Evolutionary conservation across 2,329 filamentous ascomycete species (phyloP).

Genomic region (Penicillium verrucosum): DNA sequence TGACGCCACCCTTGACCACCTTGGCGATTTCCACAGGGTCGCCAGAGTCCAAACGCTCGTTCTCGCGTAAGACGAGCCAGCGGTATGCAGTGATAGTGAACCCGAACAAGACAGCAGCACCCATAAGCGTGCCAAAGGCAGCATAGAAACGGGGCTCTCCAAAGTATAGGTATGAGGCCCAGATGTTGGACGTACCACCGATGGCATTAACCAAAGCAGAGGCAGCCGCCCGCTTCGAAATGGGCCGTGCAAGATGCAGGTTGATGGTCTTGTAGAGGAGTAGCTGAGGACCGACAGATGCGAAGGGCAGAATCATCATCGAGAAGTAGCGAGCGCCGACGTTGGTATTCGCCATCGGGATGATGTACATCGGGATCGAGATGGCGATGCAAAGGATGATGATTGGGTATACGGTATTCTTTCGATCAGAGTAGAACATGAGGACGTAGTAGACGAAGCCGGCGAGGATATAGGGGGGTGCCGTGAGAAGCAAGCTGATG

Average conservation of each 20-base stretch:
- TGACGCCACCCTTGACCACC: slow-evolving; percentile 43
- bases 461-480: slow-evolving; percentile 47
- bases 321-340: slow-evolving; percentile 43
- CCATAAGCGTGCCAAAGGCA: slow-evolving; percentile 41
- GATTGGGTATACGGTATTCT: slow-evolving; percentile 35
- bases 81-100: slow-evolving; percentile 39
- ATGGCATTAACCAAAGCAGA: slow-evolving; percentile 42
- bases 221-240: slow-evolving; percentile 44
- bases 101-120: slow-evolving; percentile 26
- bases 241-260: slow-evolving; percentile 41
- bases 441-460: slow-evolving; percentile 37
- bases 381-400: slow-evolving; percentile 38
- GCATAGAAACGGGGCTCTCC: slow-evolving; percentile 37
- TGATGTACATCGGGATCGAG: slow-evolving; percentile 39
- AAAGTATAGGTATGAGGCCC: slow-evolving; percentile 26
- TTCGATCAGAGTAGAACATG: slow-evolving; percentile 39
- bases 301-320: slow-evolving; percentile 44
- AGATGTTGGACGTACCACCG: slow-evolving; percentile 27
- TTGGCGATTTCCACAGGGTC: slow-evolving; percentile 38
- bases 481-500: slow-evolving; percentile 47
- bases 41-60: slow-evolving; percentile 39
- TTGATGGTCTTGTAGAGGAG: slow-evolving; percentile 45
- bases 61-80: slow-evolving; percentile 40
- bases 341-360: slow-evolving; percentile 38
- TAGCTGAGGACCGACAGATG: slow-evolving; percentile 42